These are phyloP conservation scores for Lichtheimia ornata DNA, from an alignment of 371 early-diverging fungal species.

Conservation along the genomic window DNA sequence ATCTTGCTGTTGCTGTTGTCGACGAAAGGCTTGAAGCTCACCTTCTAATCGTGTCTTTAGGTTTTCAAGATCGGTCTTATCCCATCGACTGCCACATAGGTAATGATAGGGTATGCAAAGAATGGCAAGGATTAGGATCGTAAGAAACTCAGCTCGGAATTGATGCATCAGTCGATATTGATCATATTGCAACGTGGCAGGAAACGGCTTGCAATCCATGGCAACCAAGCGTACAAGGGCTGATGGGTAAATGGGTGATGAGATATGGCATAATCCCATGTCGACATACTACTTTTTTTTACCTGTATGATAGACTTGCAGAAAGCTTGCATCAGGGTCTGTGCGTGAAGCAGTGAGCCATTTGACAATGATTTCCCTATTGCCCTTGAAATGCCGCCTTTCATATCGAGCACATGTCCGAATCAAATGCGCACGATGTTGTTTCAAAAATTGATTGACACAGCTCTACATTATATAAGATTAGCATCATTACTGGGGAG, in stretches of 20 bases:
- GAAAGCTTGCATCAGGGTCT: slow-evolving; percentile 13
- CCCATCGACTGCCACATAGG: slow-evolving; percentile 42
- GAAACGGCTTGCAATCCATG: slow-evolving; percentile 24
- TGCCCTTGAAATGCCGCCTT: slow-evolving; percentile 59
- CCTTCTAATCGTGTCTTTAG: slow-evolving; percentile 23
- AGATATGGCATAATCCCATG: not conserved
- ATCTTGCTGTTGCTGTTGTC: not conserved
- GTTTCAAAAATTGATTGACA: slow-evolving; percentile 29
- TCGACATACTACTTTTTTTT: not conserved
- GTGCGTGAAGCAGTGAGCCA: slow-evolving; percentile 44
- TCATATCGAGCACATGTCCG: slow-evolving; percentile 53
- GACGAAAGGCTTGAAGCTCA: not conserved
- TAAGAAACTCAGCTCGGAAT: slow-evolving; percentile 75
- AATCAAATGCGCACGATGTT: slow-evolving; percentile 23
- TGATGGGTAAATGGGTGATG: slow-evolving; percentile 4
- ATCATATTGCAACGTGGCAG: slow-evolving; percentile 68
- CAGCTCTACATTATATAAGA: slow-evolving; percentile 17
- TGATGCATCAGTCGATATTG: slow-evolving; percentile 54
- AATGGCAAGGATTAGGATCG: slow-evolving; percentile 62
- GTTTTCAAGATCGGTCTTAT: slow-evolving; percentile 34
- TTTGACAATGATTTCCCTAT: slow-evolving; percentile 24
- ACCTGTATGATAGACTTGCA: slow-evolving; percentile 32
- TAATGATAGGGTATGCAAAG: slow-evolving; percentile 69
- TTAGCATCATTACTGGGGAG: slow-evolving; percentile 9
- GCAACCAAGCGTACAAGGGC: slow-evolving; percentile 27